phyloP scores from a whole-genome alignment of 768 basidiomycete genomes.

The Tephrocybe sp. region DNA sequence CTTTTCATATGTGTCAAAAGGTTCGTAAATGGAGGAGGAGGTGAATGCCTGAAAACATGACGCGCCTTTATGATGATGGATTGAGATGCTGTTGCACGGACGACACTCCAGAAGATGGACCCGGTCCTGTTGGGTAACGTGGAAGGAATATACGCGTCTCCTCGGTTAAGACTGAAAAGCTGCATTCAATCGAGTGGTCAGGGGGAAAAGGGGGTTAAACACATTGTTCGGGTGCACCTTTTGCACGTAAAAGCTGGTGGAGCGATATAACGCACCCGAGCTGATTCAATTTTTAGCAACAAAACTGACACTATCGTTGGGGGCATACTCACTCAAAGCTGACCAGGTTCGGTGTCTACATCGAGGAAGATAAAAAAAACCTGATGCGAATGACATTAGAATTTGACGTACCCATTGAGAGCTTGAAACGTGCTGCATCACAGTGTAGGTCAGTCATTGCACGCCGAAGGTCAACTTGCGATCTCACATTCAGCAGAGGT shows the following conservation, averaged over 20 bases:
- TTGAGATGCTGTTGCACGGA: conserved; percentile 33
- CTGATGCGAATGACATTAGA: neutral
- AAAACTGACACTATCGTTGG: neutral
- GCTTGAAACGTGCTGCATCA: conserved; percentile 40
- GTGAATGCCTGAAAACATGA: neutral
- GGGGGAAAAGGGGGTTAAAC: neutral
- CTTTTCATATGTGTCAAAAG: conserved; percentile 28
- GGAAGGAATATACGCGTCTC: conserved; percentile 63
- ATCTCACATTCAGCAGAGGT: conserved; percentile 44
- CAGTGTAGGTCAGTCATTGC: conserved; percentile 6
- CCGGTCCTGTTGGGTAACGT: conserved; percentile 50
- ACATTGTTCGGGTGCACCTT: conserved; percentile 34
- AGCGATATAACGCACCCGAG: conserved; percentile 46
- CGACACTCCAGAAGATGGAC: conserved; percentile 64
- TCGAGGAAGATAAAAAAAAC: neutral
- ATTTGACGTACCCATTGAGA: conserved; percentile 48
- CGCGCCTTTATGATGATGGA: conserved; percentile 61
- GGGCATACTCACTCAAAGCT: conserved; percentile 51
- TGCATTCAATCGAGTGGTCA: conserved; percentile 22
- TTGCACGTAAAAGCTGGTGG: conserved; percentile 60
- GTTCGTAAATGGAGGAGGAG: neutral
- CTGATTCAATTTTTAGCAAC: conserved; percentile 24
- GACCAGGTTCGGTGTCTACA: conserved; percentile 55
- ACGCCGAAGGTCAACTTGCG: neutral
- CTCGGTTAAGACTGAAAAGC: conserved; percentile 65